A percentile compares a stretch with the other conserved stretches of the same genome.
Evolutionary conservation across 495 filamentous ascomycete species (phyloP).

Genomic region (Chlorociboria aeruginascens): DNA sequence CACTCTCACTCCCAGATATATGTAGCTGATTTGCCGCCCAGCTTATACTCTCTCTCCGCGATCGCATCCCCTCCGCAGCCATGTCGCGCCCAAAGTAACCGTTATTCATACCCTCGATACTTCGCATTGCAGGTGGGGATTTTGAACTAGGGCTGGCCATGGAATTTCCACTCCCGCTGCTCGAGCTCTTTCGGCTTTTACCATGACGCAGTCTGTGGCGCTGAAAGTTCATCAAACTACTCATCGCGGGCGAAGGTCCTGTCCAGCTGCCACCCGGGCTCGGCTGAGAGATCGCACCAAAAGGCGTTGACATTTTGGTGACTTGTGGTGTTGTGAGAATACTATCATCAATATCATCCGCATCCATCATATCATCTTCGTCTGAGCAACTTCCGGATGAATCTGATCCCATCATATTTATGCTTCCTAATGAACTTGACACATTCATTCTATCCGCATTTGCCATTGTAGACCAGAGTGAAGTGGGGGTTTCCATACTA

Average conservation of each 20-base stretch:
- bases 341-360: slow-evolving; percentile 66
- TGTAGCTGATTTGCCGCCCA: slow-evolving; percentile 77
- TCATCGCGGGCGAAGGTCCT: slow-evolving; percentile 53
- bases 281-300: slow-evolving; percentile 19
- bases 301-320: slow-evolving; percentile 32
- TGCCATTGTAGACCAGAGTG: slow-evolving; percentile 19
- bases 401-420: slow-evolving; percentile 68
- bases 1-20: slow-evolving; percentile 69
- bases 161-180: slow-evolving; percentile 58
- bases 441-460: slow-evolving; percentile 56
- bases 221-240: slow-evolving; percentile 66
- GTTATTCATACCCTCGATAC: slow-evolving; percentile 44
- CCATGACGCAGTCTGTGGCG: slow-evolving; percentile 43
- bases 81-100: slow-evolving; percentile 25
- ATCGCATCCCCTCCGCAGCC: slow-evolving; percentile 34
- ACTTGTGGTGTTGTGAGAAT: slow-evolving; percentile 59
- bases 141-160: slow-evolving; percentile 52
- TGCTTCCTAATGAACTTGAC: slow-evolving; percentile 77
- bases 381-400: slow-evolving; percentile 63
- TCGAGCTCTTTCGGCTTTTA: slow-evolving; percentile 52
- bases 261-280: slow-evolving; percentile 47
- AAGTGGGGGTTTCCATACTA: slow-evolving; percentile 27
- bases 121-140: slow-evolving; percentile 39
- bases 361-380: slow-evolving; percentile 68
- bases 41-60: slow-evolving; percentile 72